A percentile compares a stretch with the other conserved stretches of the same genome.
Conservation (phyloP, 805 yeast species). For the Torulaspora gathmanii region DNA sequence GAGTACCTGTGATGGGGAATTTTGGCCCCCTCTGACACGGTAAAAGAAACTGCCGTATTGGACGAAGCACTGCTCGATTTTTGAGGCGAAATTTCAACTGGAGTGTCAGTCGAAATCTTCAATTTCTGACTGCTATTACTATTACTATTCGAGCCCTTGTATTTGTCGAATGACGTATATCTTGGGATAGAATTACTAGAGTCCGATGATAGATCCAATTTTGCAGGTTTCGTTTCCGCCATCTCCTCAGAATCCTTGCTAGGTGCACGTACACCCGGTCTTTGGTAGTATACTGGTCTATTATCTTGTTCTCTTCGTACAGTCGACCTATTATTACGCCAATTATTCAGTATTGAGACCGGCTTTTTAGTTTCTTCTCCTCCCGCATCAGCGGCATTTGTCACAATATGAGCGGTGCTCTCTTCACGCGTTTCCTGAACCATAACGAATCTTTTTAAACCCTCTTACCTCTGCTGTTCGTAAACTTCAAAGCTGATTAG, state of each 20-base stretch:
- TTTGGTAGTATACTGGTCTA: slow-evolving; percentile 2
- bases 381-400: not conserved
- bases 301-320: slow-evolving; percentile 8
- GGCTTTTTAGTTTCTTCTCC: slow-evolving; percentile 11
- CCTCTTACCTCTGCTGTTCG: not conserved
- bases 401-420: not conserved
- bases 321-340: slow-evolving; percentile 4
- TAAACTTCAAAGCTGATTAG: not conserved
- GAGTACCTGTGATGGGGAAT: slow-evolving; percentile 50
- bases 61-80: slow-evolving; percentile 8
- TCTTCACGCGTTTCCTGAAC: slow-evolving; percentile 2
- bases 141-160: slow-evolving; percentile 1
- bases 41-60: slow-evolving; percentile 41
- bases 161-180: slow-evolving; percentile 9
- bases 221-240: not conserved
- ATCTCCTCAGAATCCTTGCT: not conserved
- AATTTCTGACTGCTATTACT: slow-evolving; percentile 3
- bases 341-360: slow-evolving; percentile 18
- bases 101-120: slow-evolving; percentile 6
- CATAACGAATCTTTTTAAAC: not conserved
- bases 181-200: slow-evolving; percentile 8
- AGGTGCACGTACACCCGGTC: not conserved
- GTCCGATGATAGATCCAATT: not conserved
- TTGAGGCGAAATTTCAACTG: slow-evolving; percentile 10
- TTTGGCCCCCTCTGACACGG: slow-evolving; percentile 43